phyloP scores from a whole-genome alignment of 2,329 filamentous ascomycete genomes.

The Pseudogymnoascus sp. region DNA sequence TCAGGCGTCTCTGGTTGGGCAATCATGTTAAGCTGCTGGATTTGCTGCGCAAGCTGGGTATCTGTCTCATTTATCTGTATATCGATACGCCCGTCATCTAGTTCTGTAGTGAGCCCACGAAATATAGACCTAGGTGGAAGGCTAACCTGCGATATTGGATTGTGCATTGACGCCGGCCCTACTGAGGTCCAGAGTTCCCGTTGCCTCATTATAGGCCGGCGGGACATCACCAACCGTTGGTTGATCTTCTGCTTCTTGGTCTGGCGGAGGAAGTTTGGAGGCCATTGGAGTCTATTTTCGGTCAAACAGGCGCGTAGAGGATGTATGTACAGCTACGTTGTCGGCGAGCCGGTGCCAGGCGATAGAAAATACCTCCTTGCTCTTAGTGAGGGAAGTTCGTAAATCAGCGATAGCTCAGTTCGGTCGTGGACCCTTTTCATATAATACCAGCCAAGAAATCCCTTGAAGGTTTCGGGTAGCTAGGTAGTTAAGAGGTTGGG shows the following conservation, averaged over 20 bases:
- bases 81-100: neutral
- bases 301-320: neutral
- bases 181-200: neutral
- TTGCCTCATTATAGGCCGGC: neutral
- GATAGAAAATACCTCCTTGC: neutral
- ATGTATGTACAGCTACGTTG: neutral
- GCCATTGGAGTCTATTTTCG: neutral
- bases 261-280: neutral
- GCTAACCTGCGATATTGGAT: neutral
- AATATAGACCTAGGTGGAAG: neutral
- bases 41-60: neutral
- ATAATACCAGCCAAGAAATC: neutral
- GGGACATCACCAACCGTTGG: neutral
- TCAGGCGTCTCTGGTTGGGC: neutral
- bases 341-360: neutral
- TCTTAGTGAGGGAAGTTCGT: neutral
- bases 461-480: neutral
- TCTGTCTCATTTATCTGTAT: slow-evolving; percentile 5
- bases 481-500: neutral
- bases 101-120: neutral
- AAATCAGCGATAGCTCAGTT: neutral
- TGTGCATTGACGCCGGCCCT: neutral
- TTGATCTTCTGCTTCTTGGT: neutral
- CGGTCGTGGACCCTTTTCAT: neutral
- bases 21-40: neutral